A percentile compares a stretch with the other conserved stretches of the same genome.
Conservation (phyloP, 805 yeast species). For the Metschnikowia similis region DNA sequence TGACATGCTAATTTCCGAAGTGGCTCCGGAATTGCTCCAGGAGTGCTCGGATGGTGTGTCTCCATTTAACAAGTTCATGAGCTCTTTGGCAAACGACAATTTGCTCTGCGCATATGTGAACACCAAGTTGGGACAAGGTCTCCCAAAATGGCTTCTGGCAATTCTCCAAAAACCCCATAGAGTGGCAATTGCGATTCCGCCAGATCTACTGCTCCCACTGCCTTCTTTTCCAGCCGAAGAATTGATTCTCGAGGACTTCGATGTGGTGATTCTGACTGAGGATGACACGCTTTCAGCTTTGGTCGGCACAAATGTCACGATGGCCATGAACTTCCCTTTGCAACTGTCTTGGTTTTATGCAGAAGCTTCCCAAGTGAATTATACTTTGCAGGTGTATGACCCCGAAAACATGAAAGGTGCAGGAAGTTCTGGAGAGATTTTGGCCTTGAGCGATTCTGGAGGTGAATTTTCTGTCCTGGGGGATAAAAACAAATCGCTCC, state of each 20-base stretch:
- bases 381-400: background rate
- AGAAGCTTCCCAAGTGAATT: background rate
- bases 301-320: background rate
- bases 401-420: background rate
- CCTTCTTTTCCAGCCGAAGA: background rate
- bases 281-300: background rate
- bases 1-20: constrained; percentile 17
- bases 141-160: background rate
- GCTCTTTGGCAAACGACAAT: constrained; percentile 16
- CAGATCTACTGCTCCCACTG: background rate
- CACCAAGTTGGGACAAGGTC: background rate
- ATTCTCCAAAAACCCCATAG: background rate
- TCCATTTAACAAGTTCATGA: constrained; percentile 20
- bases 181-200: background rate
- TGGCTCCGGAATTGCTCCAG: constrained; percentile 18
- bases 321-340: background rate
- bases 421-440: background rate
- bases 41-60: constrained; percentile 20
- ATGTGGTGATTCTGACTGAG: background rate
- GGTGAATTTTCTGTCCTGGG: background rate
- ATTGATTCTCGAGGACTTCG: background rate
- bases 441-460: background rate
- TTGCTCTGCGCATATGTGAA: constrained; percentile 4
- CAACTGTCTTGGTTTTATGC: background rate
- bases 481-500: background rate